Evolutionary conservation across 2,329 filamentous ascomycete genomes (phyloP), one percentile per base, ranked within the genome.

Genomic region (Aspergillus fischeri): DNA sequence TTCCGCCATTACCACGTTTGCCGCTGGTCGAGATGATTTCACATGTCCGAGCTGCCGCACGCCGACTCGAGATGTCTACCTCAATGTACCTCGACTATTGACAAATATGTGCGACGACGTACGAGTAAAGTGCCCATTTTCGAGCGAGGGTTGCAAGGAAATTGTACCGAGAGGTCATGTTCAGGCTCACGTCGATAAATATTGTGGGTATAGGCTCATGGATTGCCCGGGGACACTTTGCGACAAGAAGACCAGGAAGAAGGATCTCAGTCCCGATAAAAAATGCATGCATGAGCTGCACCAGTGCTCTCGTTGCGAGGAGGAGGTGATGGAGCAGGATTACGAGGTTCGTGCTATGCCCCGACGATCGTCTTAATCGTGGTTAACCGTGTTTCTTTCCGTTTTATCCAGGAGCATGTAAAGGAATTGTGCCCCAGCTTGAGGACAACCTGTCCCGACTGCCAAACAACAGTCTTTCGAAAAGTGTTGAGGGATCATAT

Each of bases 61-160:
- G 45, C 75, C 77, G 44, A 70, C 75, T 20, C 64, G 63, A 51
- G 69, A 70, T 14, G 65, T 71, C 27, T 73, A 70, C 53, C 70
- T 68, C 51, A 77, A 71, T 51, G 80, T 83, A 32, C 83, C 82
- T 54, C 80, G 81, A 65, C 77, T 86, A 42, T 67, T 87, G 59
- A 76, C 79, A 65, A 84, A 83, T 57, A 86, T 87, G 77, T 80
- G 85, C 58, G 82, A 86, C 63, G 85, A 86, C 59, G 77, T 87
- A 42, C 69, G 79, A 20, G 84, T 86, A 55, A 80, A 78, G 58
- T 87, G 85, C 66, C 84, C 84, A 0, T 83, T 82, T 58, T 70
- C 67, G n/a, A 70, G 70, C 24, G 76, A 79, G 10, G 85, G 84
- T 5, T 87, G 85, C 70, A 66, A 70, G 44, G 78, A 80, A 62